Base-by-base conservation (phyloP, 1,139 yeast species). In the Yamadazyma triangularis region DNA sequence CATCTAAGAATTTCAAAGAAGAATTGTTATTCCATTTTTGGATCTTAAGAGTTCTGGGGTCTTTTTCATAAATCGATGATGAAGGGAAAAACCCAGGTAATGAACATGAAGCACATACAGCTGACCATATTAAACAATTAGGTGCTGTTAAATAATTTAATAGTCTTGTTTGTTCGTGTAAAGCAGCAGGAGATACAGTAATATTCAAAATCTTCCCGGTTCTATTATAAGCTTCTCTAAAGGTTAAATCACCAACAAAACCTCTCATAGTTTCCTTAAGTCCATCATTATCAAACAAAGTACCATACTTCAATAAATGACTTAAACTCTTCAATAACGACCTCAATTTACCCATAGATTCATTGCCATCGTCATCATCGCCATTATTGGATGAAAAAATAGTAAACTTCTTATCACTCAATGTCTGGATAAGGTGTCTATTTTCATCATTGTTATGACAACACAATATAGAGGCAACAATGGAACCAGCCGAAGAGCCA, bases 401-500 rank as follows among this genome's bases (percentile, higher is more conserved):
- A 48, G 80, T 77, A 49, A 88, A 83, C 30, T 77, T 76, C 30
- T 69, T 64, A 10, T 68, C 68, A 23, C 79, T 63, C 23, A 85
- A 66, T 3, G 73, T 66, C 23, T 65, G 65, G 27, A 85, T 58
- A 15, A 85, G 56, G 4, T 56, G 64, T 15, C 73, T 64, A 2
- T 85, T 71, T 53, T 89, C 97, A 28, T 78, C 85, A 43, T 80
- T 81, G 10, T 80, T 75, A 49, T 84, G 87, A 13, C 85, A 81
- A 48, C 96, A 87, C 30, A 91, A 64, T 12, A 89, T 77, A 34
- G 95, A 77, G 9, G 98, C 97, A 35, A 93, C 81, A 33, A 91
- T 89, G 1, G 96, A 88, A 12, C 99, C 99, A 0, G 97, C 95
- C 10, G 96, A 86, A 8, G 95, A 83, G 1, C 99, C 98, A 31